Evolutionary conservation across 2,329 filamentous ascomycete genomes (phyloP).

Genomic region (Anthostomella pinea): DNA sequence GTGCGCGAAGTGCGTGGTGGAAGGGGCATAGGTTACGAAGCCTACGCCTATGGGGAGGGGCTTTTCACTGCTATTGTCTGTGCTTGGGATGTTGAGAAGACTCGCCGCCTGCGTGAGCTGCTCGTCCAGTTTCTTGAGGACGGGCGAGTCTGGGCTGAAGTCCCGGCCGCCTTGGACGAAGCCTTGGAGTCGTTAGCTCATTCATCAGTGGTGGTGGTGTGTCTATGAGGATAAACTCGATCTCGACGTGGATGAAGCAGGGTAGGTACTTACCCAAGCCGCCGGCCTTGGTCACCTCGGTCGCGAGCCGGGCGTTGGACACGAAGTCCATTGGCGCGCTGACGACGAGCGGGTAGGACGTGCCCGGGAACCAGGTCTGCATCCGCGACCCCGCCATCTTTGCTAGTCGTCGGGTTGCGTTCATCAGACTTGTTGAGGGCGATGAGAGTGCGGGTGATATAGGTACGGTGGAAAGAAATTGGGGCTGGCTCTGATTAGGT

Average conservation of each 20-base stretch:
- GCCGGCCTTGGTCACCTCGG: conserved; percentile 39
- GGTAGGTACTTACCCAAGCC: conserved; percentile 40
- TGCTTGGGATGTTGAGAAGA: conserved; percentile 25
- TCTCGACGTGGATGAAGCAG: too few species aligned
- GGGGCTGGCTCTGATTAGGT: too few species aligned
- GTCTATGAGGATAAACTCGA: neutral
- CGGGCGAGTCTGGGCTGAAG: conserved; percentile 30
- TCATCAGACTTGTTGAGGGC: too few species aligned
- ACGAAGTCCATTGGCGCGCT: conserved; percentile 41
- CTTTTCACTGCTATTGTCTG: conserved; percentile 13
- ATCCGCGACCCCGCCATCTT: conserved; percentile 24
- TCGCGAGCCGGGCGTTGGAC: conserved; percentile 36
- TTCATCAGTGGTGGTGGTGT: too few species aligned
- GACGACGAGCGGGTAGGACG: conserved; percentile 36
- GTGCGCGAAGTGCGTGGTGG: conserved; percentile 36
- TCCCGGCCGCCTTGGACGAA: conserved; percentile 33
- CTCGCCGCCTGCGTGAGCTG: conserved; percentile 30
- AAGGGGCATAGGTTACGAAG: conserved; percentile 55
- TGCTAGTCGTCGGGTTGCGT: conserved; percentile 7
- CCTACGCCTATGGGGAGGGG: conserved; percentile 56
- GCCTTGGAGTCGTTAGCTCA: conserved; percentile 26
- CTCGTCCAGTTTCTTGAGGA: conserved; percentile 28
- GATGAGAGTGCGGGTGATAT: too few species aligned
- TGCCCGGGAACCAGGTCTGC: conserved; percentile 36
- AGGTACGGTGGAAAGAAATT: too few species aligned